Base-by-base conservation (phyloP, 1,284 basidiomycete species). In the Mrakiaceae sp. region DNA sequence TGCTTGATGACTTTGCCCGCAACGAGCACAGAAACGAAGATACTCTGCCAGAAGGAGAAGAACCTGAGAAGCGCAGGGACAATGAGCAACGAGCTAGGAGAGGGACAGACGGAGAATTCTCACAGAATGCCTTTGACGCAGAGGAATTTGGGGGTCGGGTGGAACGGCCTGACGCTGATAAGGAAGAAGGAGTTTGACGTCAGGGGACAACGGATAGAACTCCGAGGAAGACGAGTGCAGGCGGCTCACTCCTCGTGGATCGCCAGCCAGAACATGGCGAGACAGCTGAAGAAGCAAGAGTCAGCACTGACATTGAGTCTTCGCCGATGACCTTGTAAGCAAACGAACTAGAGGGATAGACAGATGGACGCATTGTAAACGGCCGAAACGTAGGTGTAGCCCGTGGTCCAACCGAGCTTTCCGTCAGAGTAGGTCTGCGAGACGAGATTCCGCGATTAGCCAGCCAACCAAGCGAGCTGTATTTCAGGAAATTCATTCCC, bases 21-120 rank as follows among this genome's bases (percentile, higher is more conserved):
- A 52, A 97, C 95, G 27, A 98, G 82, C 70, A 92, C 83, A 43
- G 92, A 94, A 62, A 98, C 85, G 55, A 75, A 83, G 55, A 97
- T 84, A 12, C 87, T 84, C 74, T 98, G 95, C 95, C 95, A 99
- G 79, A 98, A 99, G 0, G 88, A 94, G 77, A 96, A 95, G 81
- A 98, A 97, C 27, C 27, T 27, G 27, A 27, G 27, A 27, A 27
- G 27, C 27, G 27, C 27, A 27, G 27, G 27, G 27, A 27, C 27
- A 27, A 27, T 27, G 27, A 27, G 27, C 27, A 27, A 27, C 27
- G 27, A 27, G 27, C 27, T 27, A 27, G 27, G 27, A 27, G 27
- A 27, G 27, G 27, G 27, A 27, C 27, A 27, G 27, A 27, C 27
- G 27, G 27, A 27, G 27, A 27, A 27, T 27, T 27, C 27, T 27